Evolutionary conservation across 2,329 filamentous ascomycete species (phyloP), one percentile per base, ranked within the genome.

Genomic region (Ceratocystiopsis brevicomis): DNA sequence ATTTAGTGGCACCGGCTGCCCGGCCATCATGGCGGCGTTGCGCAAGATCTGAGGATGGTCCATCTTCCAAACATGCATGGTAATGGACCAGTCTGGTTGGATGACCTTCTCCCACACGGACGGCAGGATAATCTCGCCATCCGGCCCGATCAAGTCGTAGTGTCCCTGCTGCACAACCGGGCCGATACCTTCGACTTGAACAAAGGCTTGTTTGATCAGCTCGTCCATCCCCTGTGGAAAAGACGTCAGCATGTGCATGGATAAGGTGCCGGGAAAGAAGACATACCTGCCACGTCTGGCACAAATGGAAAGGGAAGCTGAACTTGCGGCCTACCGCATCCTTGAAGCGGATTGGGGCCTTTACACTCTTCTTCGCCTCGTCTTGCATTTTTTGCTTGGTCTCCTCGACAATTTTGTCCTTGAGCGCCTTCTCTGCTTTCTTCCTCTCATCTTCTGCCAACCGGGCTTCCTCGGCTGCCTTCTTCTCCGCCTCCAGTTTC

Each of bases 241-340:
- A 30, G 25, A 30, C 8, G 25, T 30, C 25, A 30, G 25, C 25
- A 30, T 30, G 25, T 9, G 10, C 6, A 30, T 6, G 2, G 25
- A 30, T 2, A 30, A 9, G 19, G 6, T 21, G 6, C 4, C 19
- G 10, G 25, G 10, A 30, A 6, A 30, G 25, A 30, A 10, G 8
- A 30, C 25, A 8, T 30, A 30, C 25, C 80, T 68, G 65, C 85
- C 85, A 92, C 3, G 78, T 90, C 54, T 77, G 75, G 59, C 86
- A 94, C 30, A 92, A 59, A 49, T 87, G 75, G 61, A 79, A 94
- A 1, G 87, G 87, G 55, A 95, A 94, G 60, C 76, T 90, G 58
- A 92, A 95, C 59, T 92, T 94, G 51, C 87, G 73, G 32, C 84
- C 83, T 15, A 95, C 76, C 1, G 86, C 86, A 57, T 95, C 87